Conservation (phyloP, 78 protist genomes). For the Dictyostelium citrinum region DNA sequence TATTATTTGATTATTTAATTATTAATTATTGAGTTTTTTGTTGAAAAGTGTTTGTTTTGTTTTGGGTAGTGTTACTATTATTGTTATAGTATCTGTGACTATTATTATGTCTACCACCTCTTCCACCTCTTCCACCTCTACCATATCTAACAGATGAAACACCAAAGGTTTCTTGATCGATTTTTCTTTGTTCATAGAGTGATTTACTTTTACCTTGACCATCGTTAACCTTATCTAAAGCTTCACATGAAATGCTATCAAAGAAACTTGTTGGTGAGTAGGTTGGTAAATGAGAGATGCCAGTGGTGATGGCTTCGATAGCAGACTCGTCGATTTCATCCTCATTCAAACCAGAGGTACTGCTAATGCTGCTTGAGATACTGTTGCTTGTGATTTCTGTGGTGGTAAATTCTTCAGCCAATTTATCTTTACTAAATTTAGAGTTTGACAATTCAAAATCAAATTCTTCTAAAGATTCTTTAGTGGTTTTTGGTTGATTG, state of each 20-base stretch:
- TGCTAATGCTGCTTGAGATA: background rate
- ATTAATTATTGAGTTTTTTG: slow-evolving; percentile 15
- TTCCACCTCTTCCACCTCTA: slow-evolving; percentile 53
- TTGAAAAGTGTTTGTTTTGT: background rate
- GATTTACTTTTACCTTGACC: background rate
- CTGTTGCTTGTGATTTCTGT: background rate
- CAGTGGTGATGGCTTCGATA: slow-evolving; percentile 14
- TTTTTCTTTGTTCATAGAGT: slow-evolving; percentile 63
- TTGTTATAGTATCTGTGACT: slow-evolving; percentile 3
- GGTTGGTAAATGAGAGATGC: slow-evolving; percentile 9
- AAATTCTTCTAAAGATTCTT: slow-evolving; percentile 53
- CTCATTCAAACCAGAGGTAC: background rate
- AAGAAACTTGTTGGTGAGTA: slow-evolving; percentile 67
- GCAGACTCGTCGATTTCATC: background rate
- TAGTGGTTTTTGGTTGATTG: slow-evolving; percentile 2
- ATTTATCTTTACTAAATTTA: slow-evolving; percentile 57
- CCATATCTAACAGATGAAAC: slow-evolving; percentile 19
- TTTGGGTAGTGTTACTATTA: background rate
- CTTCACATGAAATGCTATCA: slow-evolving; percentile 66
- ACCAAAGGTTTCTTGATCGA: slow-evolving; percentile 79
- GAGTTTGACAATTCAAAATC: slow-evolving; percentile 57
- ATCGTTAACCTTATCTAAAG: slow-evolving; percentile 26
- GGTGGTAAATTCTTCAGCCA: slow-evolving; percentile 50
- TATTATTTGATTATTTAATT: background rate
- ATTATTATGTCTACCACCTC: slow-evolving; percentile 27